Evolutionary conservation across 306 rosid species (phyloP).

Genomic region (Vigna mungo): DNA sequence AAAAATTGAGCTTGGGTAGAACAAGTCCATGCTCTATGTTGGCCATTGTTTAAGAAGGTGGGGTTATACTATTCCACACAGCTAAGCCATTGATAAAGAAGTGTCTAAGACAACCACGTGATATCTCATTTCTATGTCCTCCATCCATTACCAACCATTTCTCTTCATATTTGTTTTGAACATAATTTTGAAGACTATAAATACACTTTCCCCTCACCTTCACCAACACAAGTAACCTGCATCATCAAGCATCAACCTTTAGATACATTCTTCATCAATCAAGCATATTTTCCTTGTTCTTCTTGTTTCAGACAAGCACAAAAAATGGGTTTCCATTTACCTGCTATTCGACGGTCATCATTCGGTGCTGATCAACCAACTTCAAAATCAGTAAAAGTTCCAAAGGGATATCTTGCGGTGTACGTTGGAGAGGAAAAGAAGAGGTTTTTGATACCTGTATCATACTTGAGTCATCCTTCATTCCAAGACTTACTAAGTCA

Average conservation of each 20-base stretch:
- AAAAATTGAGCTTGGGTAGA: neutral
- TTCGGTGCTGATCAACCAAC: neutral
- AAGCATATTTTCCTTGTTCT: no score
- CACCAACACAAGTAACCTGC: neutral
- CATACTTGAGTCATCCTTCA: neutral
- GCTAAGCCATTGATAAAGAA: neutral
- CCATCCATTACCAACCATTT: no score
- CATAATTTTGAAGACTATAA: no score
- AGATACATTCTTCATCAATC: neutral
- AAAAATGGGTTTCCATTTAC: neutral
- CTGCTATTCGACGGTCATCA: neutral
- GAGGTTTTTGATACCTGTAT: neutral
- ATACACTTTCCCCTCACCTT: neutral
- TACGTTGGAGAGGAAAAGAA: neutral
- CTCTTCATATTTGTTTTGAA: no score
- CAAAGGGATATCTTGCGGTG: neutral
- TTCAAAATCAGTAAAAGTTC: neutral
- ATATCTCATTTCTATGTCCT: neutral
- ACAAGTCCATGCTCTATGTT: neutral
- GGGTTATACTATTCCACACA: neutral
- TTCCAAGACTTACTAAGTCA: neutral
- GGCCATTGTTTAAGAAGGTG: conserved; percentile 24
- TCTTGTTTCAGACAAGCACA: neutral
- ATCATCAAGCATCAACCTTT: neutral
- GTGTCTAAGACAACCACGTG: conserved; percentile 46